Evolutionary conservation across 2,329 filamentous ascomycete species (phyloP), one percentile per base, ranked within the genome.

Genomic region (Xylogone sp.): DNA sequence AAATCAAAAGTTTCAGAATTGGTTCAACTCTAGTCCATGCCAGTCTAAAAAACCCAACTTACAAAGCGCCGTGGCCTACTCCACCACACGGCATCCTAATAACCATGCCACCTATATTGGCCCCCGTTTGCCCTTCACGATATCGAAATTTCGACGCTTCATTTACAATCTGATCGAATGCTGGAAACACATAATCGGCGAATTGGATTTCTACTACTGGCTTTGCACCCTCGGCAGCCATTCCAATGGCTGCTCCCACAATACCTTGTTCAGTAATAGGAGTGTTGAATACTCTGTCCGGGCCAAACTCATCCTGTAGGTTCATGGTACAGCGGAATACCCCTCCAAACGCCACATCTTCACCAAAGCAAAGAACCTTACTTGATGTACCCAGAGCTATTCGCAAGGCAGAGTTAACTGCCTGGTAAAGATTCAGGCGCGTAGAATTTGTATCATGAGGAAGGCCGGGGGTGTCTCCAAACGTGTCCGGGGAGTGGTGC

Each of bases 141-240:
- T 90, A 97, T 51, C 92, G 79, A 64, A 88, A 87, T 71, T 96
- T 96, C 54, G 90, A 89, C 0, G 89, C 91, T 71, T 97, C 91
- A 63, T 96, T 96, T 64, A 96, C 90, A 27, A 97, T 80, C 73
- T 97, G 91, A 65, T 97, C 91, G 63, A 96, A 96, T 0, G 92
- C 91, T 2, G 92, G 92, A 67, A 86, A 96, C 50, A 96, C 85
- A 67, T 97, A 97, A 67, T 97, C 92, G 53, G 92, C 92, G 65
- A 97, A 97, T 68, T 97, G 92, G 50, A 97, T 91, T 3, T 67
- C 57, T 1, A 52, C 46, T 0, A 71, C 62, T 1, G 69, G 59
- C 52, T 59, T 65, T 16, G 63, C 56, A 0, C 60, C 59, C 3
- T 65, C 66, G 0, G 62, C 62, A 50, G 84, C 84, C 20, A 79